phyloP scores from a whole-genome alignment of 305 asterid genomes.

The Nicotiana rustica region DNA sequence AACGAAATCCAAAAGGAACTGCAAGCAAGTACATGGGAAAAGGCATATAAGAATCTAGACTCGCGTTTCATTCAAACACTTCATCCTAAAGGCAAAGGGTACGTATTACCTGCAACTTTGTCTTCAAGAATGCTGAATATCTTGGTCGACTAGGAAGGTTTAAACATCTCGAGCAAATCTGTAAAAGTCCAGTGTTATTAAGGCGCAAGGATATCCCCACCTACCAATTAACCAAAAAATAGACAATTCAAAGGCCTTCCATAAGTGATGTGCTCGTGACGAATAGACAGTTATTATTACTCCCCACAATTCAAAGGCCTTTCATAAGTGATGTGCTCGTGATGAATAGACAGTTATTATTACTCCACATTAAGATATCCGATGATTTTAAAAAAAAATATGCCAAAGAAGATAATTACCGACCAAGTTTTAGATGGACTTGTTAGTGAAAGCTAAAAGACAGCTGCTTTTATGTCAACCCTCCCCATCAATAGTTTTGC shows the following conservation, averaged over 20 bases:
- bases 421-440: too few relatives aligned
- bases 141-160: not conserved
- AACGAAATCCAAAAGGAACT: not conserved
- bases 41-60: not conserved
- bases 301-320: too few relatives aligned
- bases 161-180: not conserved
- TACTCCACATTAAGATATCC: too few relatives aligned
- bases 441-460: too few relatives aligned
- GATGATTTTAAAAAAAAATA: too few relatives aligned
- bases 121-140: not conserved
- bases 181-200: not conserved
- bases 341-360: not conserved
- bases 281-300: not conserved
- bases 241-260: not conserved
- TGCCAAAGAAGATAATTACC: too few relatives aligned
- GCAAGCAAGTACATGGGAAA: not conserved
- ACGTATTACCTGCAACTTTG: not conserved
- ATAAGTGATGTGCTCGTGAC: not conserved
- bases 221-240: not conserved
- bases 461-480: not conserved
- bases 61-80: too few relatives aligned
- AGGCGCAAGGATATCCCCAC: not conserved
- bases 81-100: not conserved
- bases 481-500: not conserved
- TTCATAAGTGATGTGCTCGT: too few relatives aligned